phyloP scores from a whole-genome alignment of 2,329 filamentous ascomycete genomes.

The Lasiodiplodia gonubiensis region DNA sequence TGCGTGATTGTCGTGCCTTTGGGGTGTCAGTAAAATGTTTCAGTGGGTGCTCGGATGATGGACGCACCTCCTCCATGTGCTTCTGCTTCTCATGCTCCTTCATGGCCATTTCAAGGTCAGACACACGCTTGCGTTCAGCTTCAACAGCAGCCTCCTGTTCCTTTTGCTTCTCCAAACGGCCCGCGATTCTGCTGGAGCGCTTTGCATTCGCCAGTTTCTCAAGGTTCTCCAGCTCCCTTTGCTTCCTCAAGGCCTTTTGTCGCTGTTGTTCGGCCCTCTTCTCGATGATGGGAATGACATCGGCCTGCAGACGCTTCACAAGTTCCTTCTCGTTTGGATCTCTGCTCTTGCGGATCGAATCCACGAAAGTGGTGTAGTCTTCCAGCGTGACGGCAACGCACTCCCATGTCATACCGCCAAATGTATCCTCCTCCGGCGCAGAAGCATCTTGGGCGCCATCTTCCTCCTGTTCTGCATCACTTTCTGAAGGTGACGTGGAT shows the following conservation, averaged over 20 bases:
- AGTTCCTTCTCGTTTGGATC: constrained; percentile 86
- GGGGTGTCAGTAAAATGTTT: constrained; percentile 34
- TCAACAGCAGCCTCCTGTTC: constrained; percentile 74
- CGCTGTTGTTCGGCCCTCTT: constrained; percentile 72
- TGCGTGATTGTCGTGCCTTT: constrained; percentile 75
- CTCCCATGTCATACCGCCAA: constrained; percentile 85
- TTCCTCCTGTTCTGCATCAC: constrained; percentile 48
- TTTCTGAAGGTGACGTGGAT: constrained; percentile 52
- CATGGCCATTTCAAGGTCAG: constrained; percentile 67
- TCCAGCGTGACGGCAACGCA: constrained; percentile 82
- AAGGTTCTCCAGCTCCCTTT: constrained; percentile 80
- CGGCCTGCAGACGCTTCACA: constrained; percentile 71
- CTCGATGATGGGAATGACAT: constrained; percentile 84
- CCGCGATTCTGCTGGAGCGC: constrained; percentile 85
- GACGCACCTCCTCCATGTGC: constrained; percentile 67
- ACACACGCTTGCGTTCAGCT: constrained; percentile 68
- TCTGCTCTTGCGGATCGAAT: constrained; percentile 73
- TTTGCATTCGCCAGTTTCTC: constrained; percentile 94
- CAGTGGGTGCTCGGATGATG: not conserved
- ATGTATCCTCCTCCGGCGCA: constrained; percentile 62
- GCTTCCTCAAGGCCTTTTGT: constrained; percentile 73
- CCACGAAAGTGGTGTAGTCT: constrained; percentile 76
- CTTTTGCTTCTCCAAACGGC: constrained; percentile 78
- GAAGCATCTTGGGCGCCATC: constrained; percentile 38
- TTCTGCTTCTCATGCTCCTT: constrained; percentile 64